Evolutionary conservation across 2,329 filamentous ascomycete species (phyloP).

Genomic region (Pseudogymnoascus sp.): DNA sequence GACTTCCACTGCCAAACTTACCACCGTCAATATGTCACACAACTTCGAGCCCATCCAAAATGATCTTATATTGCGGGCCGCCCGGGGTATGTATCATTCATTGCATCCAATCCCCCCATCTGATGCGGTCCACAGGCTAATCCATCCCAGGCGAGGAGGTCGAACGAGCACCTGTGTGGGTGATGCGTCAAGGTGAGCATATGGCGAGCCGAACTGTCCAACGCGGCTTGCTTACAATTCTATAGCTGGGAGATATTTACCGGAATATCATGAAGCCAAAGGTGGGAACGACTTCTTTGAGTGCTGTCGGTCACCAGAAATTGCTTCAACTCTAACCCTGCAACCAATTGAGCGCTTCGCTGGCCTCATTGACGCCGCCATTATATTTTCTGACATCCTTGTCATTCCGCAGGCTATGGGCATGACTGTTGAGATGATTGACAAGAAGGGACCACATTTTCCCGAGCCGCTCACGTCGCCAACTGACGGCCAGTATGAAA

Average conservation of each 20-base stretch:
- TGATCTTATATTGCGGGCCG: conserved; percentile 82
- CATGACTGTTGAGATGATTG: conserved; percentile 97
- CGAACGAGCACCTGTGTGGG: conserved; percentile 92
- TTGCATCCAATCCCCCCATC: background rate
- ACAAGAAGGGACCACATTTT: conserved; percentile 94
- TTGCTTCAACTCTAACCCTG: conserved; percentile 86
- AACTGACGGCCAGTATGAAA: conserved; percentile 71
- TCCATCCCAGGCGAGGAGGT: conserved; percentile 65
- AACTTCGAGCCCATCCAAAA: conserved; percentile 83
- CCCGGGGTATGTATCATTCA: conserved; percentile 54
- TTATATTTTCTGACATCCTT: conserved; percentile 98
- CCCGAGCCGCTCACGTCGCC: conserved; percentile 74
- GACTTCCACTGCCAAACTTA: conserved; percentile 21
- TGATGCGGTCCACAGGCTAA: conserved; percentile 15
- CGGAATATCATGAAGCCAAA: conserved; percentile 95
- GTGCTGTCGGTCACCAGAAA: conserved; percentile 87
- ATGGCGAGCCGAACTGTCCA: background rate
- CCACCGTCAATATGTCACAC: conserved; percentile 45
- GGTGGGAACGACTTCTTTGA: conserved; percentile 89
- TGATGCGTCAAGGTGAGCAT: conserved; percentile 88
- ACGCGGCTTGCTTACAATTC: conserved; percentile 13
- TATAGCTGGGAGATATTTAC: conserved; percentile 87
- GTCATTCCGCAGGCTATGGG: conserved; percentile 97
- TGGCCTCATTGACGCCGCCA: conserved; percentile 88
- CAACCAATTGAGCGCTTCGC: conserved; percentile 89